A percentile compares a stretch with the other conserved stretches of the same genome.
These are phyloP conservation scores for Tolypocladium ovalisporum DNA, from an alignment of 2,329 filamentous ascomycete species.

Conservation along the genomic window DNA sequence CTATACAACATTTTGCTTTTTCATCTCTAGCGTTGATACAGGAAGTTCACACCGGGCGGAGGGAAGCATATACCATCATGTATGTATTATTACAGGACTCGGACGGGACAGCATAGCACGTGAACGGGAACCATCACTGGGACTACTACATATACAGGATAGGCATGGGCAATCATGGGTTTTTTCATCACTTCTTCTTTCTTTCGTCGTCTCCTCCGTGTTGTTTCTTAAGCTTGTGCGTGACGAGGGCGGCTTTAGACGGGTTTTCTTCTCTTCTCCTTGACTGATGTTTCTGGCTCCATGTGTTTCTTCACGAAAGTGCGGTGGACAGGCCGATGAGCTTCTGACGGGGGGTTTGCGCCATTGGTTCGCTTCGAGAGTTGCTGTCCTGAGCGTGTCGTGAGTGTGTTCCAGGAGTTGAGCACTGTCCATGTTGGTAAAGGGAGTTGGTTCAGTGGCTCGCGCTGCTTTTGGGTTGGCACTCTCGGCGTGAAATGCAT, in stretches of 20 bases:
- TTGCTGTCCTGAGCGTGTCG: background rate
- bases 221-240: background rate
- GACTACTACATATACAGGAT: background rate
- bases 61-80: conserved; percentile 1
- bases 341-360: background rate
- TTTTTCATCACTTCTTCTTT: background rate
- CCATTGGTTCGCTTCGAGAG: no score
- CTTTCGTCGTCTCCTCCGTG: background rate
- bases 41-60: background rate
- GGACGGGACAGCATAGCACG: background rate
- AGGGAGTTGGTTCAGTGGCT: background rate
- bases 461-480: background rate
- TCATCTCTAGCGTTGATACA: background rate
- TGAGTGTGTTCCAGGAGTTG: background rate
- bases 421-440: background rate
- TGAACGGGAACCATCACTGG: background rate
- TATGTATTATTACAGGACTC: background rate
- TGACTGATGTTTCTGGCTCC: no score
- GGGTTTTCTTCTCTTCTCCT: background rate
- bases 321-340: background rate
- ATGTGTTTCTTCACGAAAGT: background rate
- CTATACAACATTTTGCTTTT: background rate
- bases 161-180: background rate
- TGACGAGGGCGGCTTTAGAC: background rate
- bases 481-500: background rate